Conservation (phyloP, 2,329 filamentous ascomycete species). For the Sporothrix luriei region DNA sequence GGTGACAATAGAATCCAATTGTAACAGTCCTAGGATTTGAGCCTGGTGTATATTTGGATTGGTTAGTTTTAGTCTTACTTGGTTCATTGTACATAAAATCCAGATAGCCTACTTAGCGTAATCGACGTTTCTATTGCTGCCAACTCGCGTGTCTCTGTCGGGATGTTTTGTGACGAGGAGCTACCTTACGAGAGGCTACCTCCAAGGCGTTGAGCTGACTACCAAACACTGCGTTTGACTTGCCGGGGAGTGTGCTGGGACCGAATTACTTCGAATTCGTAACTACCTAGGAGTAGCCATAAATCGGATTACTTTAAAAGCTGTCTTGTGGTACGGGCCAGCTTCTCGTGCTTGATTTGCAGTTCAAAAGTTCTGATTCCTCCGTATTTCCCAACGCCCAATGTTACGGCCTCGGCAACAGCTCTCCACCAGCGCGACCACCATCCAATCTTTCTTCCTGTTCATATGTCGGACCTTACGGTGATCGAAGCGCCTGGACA, state of each 20-base stretch:
- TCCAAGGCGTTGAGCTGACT: too few species aligned
- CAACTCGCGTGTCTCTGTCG: not conserved
- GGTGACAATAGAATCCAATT: too few species aligned
- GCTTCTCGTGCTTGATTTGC: too few species aligned
- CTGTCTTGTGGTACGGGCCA: too few species aligned
- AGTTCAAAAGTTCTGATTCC: not conserved
- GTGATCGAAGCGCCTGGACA: not conserved
- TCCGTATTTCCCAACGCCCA: not conserved
- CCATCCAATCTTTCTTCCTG: too few species aligned
- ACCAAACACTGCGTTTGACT: too few species aligned
- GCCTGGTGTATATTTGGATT: not conserved
- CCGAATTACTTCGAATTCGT: too few species aligned
- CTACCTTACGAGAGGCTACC: too few species aligned
- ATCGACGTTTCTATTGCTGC: not conserved
- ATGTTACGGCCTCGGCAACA: not conserved
- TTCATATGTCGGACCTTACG: not conserved
- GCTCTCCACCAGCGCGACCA: too few species aligned
- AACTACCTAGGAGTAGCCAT: too few species aligned
- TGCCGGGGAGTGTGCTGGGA: too few species aligned
- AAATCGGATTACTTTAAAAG: too few species aligned
- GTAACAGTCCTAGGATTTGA: not conserved
- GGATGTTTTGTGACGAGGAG: not conserved
- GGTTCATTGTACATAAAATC: conserved; percentile 15
- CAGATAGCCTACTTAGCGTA: conserved; percentile 5
- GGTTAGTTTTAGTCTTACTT: not conserved